Evolutionary conservation across 192 early-diverging fungal genomes (phyloP).

Genomic region (Dissophora ornata): DNA sequence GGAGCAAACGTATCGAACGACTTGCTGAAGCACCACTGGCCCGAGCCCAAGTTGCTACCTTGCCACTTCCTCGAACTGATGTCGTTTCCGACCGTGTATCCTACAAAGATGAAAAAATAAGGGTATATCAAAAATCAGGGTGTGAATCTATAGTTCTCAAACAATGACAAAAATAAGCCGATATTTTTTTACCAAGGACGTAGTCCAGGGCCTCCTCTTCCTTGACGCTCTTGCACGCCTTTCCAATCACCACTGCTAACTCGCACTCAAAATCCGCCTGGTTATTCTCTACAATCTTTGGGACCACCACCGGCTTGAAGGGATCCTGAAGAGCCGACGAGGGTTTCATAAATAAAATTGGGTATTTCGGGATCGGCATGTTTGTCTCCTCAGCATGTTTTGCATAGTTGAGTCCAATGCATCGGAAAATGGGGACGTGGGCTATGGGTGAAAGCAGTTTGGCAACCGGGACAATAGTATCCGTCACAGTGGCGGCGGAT

Average conservation of each 20-base stretch:
- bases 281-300: conserved; percentile 59
- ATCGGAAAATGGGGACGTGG: conserved; percentile 56
- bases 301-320: conserved; percentile 58
- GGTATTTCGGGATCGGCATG: conserved; percentile 56
- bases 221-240: conserved; percentile 62
- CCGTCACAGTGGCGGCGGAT: conserved; percentile 37
- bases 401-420: conserved; percentile 72
- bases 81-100: conserved; percentile 71
- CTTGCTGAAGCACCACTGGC: conserved; percentile 73
- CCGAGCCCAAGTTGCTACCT: conserved; percentile 46
- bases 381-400: conserved; percentile 68
- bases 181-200: conserved; percentile 53
- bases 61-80: conserved; percentile 72
- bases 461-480: conserved; percentile 54
- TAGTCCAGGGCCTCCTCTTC: conserved; percentile 60
- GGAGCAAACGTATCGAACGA: conserved; percentile 73
- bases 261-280: conserved; percentile 73
- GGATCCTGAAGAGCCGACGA: conserved; percentile 57
- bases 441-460: conserved; percentile 57
- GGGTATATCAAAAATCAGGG: background rate
- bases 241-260: conserved; percentile 71
- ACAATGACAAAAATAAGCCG: background rate
- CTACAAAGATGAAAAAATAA: conserved; percentile 18
- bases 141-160: background rate
- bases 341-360: conserved; percentile 72